Evolutionary conservation across 2,329 filamentous ascomycete species (phyloP).

Genomic region (Fusarium floridanum): DNA sequence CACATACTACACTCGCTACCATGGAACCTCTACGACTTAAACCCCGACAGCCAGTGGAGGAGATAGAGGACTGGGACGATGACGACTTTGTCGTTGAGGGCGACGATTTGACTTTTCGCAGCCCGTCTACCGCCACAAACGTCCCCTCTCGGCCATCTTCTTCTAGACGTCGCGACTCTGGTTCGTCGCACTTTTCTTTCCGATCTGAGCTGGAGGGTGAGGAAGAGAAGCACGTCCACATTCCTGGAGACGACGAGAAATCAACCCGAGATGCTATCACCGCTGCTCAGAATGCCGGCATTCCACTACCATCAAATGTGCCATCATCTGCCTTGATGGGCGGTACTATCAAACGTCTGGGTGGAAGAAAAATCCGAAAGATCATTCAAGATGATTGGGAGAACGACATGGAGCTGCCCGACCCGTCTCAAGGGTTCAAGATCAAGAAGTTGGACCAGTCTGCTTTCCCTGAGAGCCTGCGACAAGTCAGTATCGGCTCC

Average conservation of each 20-base stretch:
- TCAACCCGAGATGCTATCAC: slow-evolving; percentile 88
- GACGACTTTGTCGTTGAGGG: slow-evolving; percentile 79
- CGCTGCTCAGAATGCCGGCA: slow-evolving; percentile 88
- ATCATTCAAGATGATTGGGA: slow-evolving; percentile 85
- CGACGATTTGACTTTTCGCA: slow-evolving; percentile 73
- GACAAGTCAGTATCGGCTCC: slow-evolving; percentile 73
- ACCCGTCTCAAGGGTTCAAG: slow-evolving; percentile 68
- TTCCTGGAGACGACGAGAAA: slow-evolving; percentile 86
- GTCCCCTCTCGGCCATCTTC: slow-evolving; percentile 52
- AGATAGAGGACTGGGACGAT: slow-evolving; percentile 84
- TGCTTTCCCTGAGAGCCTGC: slow-evolving; percentile 75
- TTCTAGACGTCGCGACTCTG: slow-evolving; percentile 76
- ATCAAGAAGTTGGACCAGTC: slow-evolving; percentile 73
- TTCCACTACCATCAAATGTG: slow-evolving; percentile 88
- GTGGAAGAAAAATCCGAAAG: slow-evolving; percentile 78
- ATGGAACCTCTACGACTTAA: slow-evolving; percentile 71
- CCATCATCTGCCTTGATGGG: slow-evolving; percentile 90
- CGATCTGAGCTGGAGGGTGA: slow-evolving; percentile 88
- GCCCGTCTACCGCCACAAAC: slow-evolving; percentile 61
- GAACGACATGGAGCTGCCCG: slow-evolving; percentile 80
- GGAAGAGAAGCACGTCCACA: slow-evolving; percentile 88
- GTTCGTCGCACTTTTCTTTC: slow-evolving; percentile 85
- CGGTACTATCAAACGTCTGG: slow-evolving; percentile 92
- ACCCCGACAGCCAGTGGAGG: slow-evolving; percentile 66
- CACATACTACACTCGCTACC: slow-evolving; percentile 33